These are phyloP conservation scores for Russula foetens DNA, from an alignment of 768 basidiomycete species.

Conservation along the genomic window DNA sequence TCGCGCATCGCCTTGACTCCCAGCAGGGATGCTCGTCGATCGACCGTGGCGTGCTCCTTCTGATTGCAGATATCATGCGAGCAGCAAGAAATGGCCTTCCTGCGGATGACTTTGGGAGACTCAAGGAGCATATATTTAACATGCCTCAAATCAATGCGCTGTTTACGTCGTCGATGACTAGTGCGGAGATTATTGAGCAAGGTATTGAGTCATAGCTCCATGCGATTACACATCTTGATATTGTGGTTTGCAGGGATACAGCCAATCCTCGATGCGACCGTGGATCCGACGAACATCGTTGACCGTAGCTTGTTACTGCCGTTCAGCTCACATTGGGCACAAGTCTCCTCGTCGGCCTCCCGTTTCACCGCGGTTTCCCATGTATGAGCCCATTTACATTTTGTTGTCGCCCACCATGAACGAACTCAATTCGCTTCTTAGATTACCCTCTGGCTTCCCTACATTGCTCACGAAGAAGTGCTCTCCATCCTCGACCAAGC, in stretches of 20 bases:
- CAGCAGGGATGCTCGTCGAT: neutral
- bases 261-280: neutral
- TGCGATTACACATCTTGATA: neutral
- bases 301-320: conserved; percentile 12
- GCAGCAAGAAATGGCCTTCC: neutral
- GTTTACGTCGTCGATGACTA: neutral
- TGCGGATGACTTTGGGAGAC: neutral
- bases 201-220: neutral
- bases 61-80: conserved; percentile 11
- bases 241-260: neutral
- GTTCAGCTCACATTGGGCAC: conserved; percentile 14
- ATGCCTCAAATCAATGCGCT: conserved; percentile 2
- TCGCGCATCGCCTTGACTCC: neutral
- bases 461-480: conserved; percentile 36
- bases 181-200: neutral
- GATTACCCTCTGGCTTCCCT: conserved; percentile 46
- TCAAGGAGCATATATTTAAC: conserved; percentile 10
- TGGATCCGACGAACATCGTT: neutral
- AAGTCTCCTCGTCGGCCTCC: neutral
- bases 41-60: neutral
- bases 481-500: conserved; percentile 36
- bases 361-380: neutral
- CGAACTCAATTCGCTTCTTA: conserved; percentile 3
- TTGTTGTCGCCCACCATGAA: neutral
- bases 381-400: neutral